Evolutionary conservation across 208 protist species (phyloP), one percentile per base, ranked within the genome.

Genomic region (Giardia muris): DNA sequence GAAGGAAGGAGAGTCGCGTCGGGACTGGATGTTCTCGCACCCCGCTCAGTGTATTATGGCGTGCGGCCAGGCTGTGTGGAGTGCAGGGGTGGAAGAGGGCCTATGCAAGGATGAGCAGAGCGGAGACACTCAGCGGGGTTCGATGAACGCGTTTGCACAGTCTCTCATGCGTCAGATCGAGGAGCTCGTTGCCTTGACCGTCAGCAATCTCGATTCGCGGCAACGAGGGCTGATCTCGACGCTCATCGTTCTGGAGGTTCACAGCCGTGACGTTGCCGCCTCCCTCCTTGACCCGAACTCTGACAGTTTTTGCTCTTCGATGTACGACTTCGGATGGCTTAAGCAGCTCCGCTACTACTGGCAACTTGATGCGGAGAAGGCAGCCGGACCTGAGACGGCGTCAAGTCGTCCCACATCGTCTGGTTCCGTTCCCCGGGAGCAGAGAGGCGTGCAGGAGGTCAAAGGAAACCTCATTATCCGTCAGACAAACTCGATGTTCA

Each of bases 161-260:
- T 46, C 43, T 39, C 30, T 94, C 30, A 10, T 89, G 19, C 0
- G 94, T 92, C 93, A 96, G 46, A 95, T 98, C n/a, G 94, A 96
- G 57, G 95, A 97, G 44, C 93, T 98, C 44, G 97, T 97, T 0
- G 94, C 94, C 47, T 93, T 99, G 3, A 98, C 97, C 19, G 92
- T 96, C 30, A 93, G 94, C 22, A 94, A 96, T 91, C 93, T 98
- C 43, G 96, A 96, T 2, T 95, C 95, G 67, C 94, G 98, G 48
- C 95, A 98, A 93, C 96, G 98, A 47, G 95, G 96, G 43, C 94
- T 96, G 39, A 94, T 99, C 87, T 97, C 96, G 2, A 97, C 98
- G 30, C 94, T 99, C 76, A 98, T 99, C 93, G 98, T 97, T 43
- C 97, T 98, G 67, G 97, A 98, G 92, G 98, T 99, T 43, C 97